Evolutionary conservation across 2,329 filamentous ascomycete species (phyloP).

Genomic region (Diplocarpon rosae): DNA sequence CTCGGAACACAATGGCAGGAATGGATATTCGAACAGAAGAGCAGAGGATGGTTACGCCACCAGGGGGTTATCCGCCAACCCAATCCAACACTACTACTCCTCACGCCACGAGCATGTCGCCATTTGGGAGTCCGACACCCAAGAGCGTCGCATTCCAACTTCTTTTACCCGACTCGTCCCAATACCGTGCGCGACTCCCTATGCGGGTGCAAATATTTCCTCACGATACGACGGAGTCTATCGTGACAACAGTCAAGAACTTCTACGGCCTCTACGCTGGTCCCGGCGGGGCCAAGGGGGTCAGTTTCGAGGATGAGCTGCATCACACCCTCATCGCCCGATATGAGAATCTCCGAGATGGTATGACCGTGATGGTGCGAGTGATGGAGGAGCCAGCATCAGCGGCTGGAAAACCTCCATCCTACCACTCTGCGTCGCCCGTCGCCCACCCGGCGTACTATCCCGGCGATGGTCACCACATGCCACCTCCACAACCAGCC

Average conservation of each 20-base stretch:
- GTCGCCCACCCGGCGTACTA: slow-evolving; percentile 42
- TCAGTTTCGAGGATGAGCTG: slow-evolving; percentile 88
- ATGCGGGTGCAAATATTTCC: slow-evolving; percentile 85
- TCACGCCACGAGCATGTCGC: slow-evolving; percentile 23
- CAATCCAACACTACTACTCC: slow-evolving; percentile 20
- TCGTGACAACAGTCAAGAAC: slow-evolving; percentile 97
- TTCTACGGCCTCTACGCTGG: slow-evolving; percentile 93
- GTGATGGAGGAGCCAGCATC: slow-evolving; percentile 54
- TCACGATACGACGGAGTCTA: slow-evolving; percentile 94
- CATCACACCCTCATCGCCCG: slow-evolving; percentile 87
- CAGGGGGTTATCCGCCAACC: slow-evolving; percentile 16
- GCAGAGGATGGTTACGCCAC: slow-evolving; percentile 24
- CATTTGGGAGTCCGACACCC: slow-evolving; percentile 32
- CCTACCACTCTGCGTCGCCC: slow-evolving; percentile 42
- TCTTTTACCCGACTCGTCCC: slow-evolving; percentile 54
- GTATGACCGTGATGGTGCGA: slow-evolving; percentile 89
- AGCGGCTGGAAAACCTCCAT: slow-evolving; percentile 36
- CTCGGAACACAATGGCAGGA: slow-evolving; percentile 22
- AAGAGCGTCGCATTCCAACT: slow-evolving; percentile 76
- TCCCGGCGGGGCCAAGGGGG: slow-evolving; percentile 57
- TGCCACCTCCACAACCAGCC: slow-evolving; percentile 44
- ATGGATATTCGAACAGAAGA: slow-evolving; percentile 19
- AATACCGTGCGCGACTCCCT: slow-evolving; percentile 65
- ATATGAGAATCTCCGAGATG: slow-evolving; percentile 89
- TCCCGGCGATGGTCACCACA: slow-evolving; percentile 51